phyloP scores from a whole-genome alignment of 192 early-diverging fungal genomes.

The Podila horticola region DNA sequence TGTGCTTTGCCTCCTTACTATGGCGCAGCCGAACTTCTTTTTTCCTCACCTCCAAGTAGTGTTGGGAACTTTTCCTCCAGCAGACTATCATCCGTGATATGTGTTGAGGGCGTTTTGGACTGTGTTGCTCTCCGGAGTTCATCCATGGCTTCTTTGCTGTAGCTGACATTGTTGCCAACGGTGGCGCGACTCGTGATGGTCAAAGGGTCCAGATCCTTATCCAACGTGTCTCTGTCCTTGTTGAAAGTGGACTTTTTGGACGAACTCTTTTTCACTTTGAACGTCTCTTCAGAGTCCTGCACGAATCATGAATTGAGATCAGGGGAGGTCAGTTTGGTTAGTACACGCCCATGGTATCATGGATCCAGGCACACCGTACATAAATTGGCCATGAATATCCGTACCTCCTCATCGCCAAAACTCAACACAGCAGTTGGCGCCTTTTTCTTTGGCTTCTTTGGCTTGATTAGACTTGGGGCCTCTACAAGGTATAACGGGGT shows the following conservation, averaged over 20 bases:
- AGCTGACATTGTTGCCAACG: conserved; percentile 28
- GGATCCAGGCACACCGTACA: conserved; percentile 1
- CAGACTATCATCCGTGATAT: conserved; percentile 31
- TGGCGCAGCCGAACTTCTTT: neutral
- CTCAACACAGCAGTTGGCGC: conserved; percentile 19
- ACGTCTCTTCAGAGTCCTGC: conserved; percentile 49
- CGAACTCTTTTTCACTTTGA: conserved; percentile 59
- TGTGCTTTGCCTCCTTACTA: neutral
- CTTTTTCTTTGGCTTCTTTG: conserved; percentile 44
- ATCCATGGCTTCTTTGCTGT: conserved; percentile 50
- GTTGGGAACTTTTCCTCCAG: conserved; percentile 59
- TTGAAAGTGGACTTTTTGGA: conserved; percentile 41
- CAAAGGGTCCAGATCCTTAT: conserved; percentile 5
- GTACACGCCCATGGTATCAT: neutral
- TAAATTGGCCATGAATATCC: neutral
- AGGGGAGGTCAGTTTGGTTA: neutral
- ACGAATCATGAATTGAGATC: too few species aligned
- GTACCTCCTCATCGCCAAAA: conserved; percentile 47
- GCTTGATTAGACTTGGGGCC: conserved; percentile 2
- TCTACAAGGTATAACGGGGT: neutral
- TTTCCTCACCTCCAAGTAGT: conserved; percentile 38
- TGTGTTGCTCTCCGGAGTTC: conserved; percentile 43
- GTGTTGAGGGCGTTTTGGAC: conserved; percentile 38
- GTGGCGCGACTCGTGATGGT: conserved; percentile 34
- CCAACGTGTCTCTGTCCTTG: conserved; percentile 25